Evolutionary conservation across 2,329 filamentous ascomycete species (phyloP), one percentile per base, ranked within the genome.

Genomic region (Ceratocystis variospora): DNA sequence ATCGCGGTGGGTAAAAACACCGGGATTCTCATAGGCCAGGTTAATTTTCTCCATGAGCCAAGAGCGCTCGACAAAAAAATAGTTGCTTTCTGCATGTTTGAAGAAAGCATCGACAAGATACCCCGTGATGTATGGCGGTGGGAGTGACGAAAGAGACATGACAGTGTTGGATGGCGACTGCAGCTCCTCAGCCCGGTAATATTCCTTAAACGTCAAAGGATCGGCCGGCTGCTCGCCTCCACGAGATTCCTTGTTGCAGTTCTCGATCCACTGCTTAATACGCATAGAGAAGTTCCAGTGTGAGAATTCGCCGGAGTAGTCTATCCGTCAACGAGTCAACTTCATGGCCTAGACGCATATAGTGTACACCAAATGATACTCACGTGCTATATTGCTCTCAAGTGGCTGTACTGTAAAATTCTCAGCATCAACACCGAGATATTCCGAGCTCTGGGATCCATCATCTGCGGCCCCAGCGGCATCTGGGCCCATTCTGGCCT

Each of bases 281-380:
- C 77, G 73, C 77, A 79, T 79, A 50, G 79, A 80, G 69, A 81
- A 81, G 68, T 80, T 80, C 77, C 79, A 80, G 66, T 81, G 79
- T 1, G 79, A 81, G 69, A 81, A 80, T 68, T 81, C 79, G 7
- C 79, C 79, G 0, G 79, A 81, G 67, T 79, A 81, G 65, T 81
- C 78, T 80, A 46, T 53, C 48, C 48, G 3, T 37, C 28, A 59
- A 33, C 44, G 3, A 61, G 48, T 57, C 25, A 33, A 44, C 37
- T 64, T 59, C 44, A 31, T 15, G 28, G 28, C 17, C 48, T 48
- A 4, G 12, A 65, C 45, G 19, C 33, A 44, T 55, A 55, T 28
- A 53, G 3, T 4, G 48, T 66, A 50, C 41, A 68, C 44, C 61
- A 15, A 41, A 15, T 41, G 55, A 31, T 66, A 69, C 76, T 72